These are phyloP conservation scores for Clausena lansium DNA, from an alignment of 345 rosid species.

Conservation along the genomic window DNA sequence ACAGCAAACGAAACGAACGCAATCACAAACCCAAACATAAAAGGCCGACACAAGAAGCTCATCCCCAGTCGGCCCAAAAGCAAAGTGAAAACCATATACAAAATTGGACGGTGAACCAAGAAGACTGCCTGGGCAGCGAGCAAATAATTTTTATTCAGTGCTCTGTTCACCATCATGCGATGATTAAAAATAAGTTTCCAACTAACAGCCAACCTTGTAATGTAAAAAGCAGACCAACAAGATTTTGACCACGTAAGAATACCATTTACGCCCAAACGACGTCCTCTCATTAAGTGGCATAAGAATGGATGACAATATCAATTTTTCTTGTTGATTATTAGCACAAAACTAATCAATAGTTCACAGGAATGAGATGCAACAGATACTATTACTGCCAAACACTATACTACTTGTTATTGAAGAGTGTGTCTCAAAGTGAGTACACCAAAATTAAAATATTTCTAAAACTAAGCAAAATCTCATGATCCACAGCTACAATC, in stretches of 20 bases:
- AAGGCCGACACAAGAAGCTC: no score
- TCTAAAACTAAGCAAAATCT: background rate
- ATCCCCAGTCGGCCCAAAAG: no score
- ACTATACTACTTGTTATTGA: background rate
- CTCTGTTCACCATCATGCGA: no score
- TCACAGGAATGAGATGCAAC: background rate
- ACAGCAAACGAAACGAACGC: no score
- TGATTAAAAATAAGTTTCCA: no score
- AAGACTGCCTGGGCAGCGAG: no score
- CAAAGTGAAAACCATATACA: no score
- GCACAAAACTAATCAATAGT: background rate
- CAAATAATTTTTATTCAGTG: no score
- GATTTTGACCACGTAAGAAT: background rate
- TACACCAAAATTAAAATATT: background rate
- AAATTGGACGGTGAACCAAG: no score
- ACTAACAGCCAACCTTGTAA: background rate
- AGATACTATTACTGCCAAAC: background rate
- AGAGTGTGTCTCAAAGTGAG: no score
- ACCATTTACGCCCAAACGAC: background rate
- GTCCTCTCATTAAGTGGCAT: background rate
- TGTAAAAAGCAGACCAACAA: background rate
- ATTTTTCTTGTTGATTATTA: background rate
- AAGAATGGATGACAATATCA: background rate
- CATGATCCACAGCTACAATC: background rate
- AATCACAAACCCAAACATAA: no score